phyloP scores from a whole-genome alignment of 768 basidiomycete genomes.

The Coprinopsis cinerea region DNA sequence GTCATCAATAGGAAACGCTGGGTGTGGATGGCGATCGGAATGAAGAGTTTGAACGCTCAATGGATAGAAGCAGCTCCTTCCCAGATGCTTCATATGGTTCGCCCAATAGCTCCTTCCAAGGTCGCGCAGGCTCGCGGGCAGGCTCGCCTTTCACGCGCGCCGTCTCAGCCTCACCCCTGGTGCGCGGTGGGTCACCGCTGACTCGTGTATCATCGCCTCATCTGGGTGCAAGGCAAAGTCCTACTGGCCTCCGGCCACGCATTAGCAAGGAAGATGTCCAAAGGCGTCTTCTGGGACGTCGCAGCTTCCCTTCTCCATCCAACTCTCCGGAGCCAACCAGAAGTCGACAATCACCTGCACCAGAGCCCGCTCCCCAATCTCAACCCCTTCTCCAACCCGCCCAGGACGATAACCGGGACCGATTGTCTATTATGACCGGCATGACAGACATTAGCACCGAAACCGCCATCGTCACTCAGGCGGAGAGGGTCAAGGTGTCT shows the following conservation, averaged over 20 bases:
- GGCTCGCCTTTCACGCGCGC: background rate
- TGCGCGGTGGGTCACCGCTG: slow-evolving; percentile 10
- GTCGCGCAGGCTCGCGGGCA: no score
- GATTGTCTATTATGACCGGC: slow-evolving; percentile 32
- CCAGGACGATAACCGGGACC: slow-evolving; percentile 31
- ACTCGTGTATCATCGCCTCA: slow-evolving; percentile 8
- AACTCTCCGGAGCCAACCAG: background rate
- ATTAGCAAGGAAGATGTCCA: slow-evolving; percentile 53
- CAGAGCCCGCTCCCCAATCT: slow-evolving; percentile 1
- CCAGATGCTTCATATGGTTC: background rate
- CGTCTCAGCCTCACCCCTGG: slow-evolving; percentile 3
- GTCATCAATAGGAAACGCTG: no score
- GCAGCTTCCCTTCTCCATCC: slow-evolving; percentile 25
- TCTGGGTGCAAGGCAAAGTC: background rate
- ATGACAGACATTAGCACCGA: slow-evolving; percentile 43
- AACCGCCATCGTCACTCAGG: slow-evolving; percentile 43
- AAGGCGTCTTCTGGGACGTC: slow-evolving; percentile 38
- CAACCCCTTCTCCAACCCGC: slow-evolving; percentile 5
- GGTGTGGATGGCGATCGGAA: no score
- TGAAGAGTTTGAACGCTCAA: background rate
- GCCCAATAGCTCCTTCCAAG: background rate
- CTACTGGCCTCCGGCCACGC: slow-evolving; percentile 29
- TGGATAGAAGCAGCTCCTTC: background rate
- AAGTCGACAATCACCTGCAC: slow-evolving; percentile 1
- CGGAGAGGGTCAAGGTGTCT: slow-evolving; percentile 32